Percentiles rank a stretch among this genome's conserved stretches.
phyloP scores from a whole-genome alignment of 1,284 basidiomycete genomes.

The Inonotus hispidus region DNA sequence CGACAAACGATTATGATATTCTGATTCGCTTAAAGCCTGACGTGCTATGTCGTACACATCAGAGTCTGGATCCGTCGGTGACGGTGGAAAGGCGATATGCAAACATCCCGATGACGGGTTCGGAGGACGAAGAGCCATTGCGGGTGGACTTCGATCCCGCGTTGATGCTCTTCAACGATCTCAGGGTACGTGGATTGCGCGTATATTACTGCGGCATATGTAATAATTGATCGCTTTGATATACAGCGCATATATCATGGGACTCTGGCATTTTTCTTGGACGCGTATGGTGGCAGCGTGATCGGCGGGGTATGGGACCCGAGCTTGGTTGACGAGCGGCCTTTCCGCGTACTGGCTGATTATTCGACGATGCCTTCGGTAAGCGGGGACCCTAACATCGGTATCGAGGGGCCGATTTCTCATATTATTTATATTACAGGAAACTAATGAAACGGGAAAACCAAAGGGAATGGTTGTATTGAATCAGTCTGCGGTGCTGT shows the following conservation, averaged over 20 bases:
- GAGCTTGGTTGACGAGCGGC: conserved; percentile 42
- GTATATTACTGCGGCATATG: background rate
- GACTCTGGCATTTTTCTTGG: conserved; percentile 82
- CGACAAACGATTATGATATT: conserved; percentile 82
- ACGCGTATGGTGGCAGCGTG: conserved; percentile 72
- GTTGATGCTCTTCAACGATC: conserved; percentile 59
- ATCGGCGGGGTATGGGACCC: conserved; percentile 91
- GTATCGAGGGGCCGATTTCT: background rate
- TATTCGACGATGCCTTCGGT: conserved; percentile 61
- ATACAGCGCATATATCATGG: conserved; percentile 69
- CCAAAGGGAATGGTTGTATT: conserved; percentile 62
- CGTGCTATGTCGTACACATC: conserved; percentile 68
- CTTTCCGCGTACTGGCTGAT: conserved; percentile 81
- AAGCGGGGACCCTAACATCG: conserved; percentile 28
- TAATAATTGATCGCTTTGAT: background rate
- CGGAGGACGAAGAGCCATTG: conserved; percentile 28
- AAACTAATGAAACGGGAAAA: conserved; percentile 37
- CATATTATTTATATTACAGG: conserved; percentile 16
- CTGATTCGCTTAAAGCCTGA: conserved; percentile 69
- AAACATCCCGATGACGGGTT: conserved; percentile 35
- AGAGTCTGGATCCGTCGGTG: conserved; percentile 51
- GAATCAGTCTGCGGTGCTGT: conserved; percentile 66
- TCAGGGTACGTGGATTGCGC: conserved; percentile 51
- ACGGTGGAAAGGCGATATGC: conserved; percentile 41
- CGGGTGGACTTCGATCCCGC: conserved; percentile 83